Base-by-base conservation (phyloP, 768 basidiomycete genomes). In the Ephemerocybe angulata region DNA sequence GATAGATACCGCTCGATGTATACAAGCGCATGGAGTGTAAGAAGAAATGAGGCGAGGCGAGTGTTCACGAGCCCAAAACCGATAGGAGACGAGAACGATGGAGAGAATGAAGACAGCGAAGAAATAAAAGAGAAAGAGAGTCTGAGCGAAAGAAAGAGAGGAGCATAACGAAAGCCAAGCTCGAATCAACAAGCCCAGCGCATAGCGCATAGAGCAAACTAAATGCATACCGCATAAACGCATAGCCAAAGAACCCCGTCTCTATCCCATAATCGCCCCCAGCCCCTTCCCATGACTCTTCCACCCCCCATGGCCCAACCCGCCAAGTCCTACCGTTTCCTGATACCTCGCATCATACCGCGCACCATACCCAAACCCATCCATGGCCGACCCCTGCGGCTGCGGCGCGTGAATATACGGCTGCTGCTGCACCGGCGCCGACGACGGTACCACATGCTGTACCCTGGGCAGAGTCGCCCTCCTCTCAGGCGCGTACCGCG, bases 291-390 rank as follows among this genome's bases (percentile, higher is more conserved):
- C 41, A 42, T 10, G 17, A 7, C 24, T 25, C 44, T 46, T 46
- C 44, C 44, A 46, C 44, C 22, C 25, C 27, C 13, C 11, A 22
- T 46, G 44, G 25, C 44, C 22, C 44, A 46, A 35, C 78, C 70
- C 59, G 83, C 49, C 15, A 70, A 68, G 5, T 66, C 63, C 29
- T 82, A 79, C 37, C 73, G 60, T 62, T 79, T 82, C 81, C 82
- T 80, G 2, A 68, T 66, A 12, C 70, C 63, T 53, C 74, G 74
- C 4, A 70, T 71, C 4, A 81, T 64, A 0, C 72, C 65, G 21
- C 48, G 74, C 67, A 30, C 79, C 73, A 55, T 80, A 79, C 0
- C 68, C 58, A 42, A 80, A 79, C 21, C 72, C n/a, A n/a, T n/a
- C n/a, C n/a, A n/a, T n/a, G n/a, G n/a, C 73, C 27, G 65, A 68